Conservation (phyloP, 768 basidiomycete species). For the Pseudohyphozyma bogoriensis region DNA sequence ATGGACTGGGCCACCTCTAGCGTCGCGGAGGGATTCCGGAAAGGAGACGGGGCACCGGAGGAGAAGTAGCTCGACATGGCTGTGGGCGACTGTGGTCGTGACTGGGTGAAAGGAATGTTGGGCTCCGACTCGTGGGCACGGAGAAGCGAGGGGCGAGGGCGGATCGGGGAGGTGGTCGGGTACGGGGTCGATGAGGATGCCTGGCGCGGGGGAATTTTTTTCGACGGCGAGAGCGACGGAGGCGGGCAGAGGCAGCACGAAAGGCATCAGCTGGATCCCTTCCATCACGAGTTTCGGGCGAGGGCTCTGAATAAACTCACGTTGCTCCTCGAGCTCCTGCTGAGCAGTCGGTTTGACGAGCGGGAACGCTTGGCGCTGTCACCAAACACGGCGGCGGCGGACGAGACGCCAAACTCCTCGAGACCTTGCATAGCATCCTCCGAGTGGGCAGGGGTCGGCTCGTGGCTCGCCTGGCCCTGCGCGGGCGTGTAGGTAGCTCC, state of each 20-base stretch:
- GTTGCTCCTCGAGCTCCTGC: constrained; percentile 4
- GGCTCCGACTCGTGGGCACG: constrained; percentile 17
- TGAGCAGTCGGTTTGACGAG: too few relatives aligned
- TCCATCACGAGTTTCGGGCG: background rate
- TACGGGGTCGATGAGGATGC: background rate
- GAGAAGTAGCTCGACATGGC: constrained; percentile 21
- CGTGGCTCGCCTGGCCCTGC: background rate
- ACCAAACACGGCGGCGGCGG: too few relatives aligned
- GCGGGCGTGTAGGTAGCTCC: background rate
- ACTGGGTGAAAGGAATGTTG: constrained; percentile 1
- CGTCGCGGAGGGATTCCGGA: constrained; percentile 12
- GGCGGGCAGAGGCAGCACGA: background rate
- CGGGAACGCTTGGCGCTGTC: too few relatives aligned
- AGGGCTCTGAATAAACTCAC: background rate
- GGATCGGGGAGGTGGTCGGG: constrained; percentile 2
- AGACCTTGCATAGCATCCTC: too few relatives aligned
- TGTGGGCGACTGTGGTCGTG: constrained; percentile 10
- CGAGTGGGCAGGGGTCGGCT: constrained; percentile 2
- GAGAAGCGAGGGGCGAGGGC: too few relatives aligned
- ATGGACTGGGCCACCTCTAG: constrained; percentile 11
- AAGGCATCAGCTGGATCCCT: background rate
- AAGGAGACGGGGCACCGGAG: constrained; percentile 16
- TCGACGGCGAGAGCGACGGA: background rate
- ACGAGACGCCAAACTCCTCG: too few relatives aligned
- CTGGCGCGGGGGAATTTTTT: background rate